Conservation (phyloP, 352 stramenopile species). For the Plasmopara muralis region DNA sequence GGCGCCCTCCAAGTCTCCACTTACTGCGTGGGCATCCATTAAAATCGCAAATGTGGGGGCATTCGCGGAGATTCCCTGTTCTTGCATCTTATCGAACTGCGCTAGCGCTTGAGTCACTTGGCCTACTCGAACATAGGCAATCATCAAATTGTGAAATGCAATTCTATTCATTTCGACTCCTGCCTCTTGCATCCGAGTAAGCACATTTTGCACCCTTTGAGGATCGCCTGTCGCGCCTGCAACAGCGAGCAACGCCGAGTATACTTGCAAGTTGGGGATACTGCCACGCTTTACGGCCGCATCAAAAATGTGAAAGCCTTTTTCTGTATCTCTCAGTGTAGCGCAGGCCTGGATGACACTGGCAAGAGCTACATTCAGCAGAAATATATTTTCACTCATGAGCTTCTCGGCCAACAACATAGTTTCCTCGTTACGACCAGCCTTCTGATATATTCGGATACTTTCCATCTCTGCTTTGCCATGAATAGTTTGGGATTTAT, state of each 20-base stretch:
- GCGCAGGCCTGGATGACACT: slow-evolving; percentile 59
- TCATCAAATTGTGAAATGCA: slow-evolving; percentile 70
- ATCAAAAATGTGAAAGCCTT: slow-evolving; percentile 59
- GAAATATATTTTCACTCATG: slow-evolving; percentile 56
- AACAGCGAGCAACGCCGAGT: slow-evolving; percentile 51
- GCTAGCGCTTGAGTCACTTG: slow-evolving; percentile 41
- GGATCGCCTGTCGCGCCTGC: slow-evolving; percentile 40
- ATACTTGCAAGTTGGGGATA: slow-evolving; percentile 63
- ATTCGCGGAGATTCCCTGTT: slow-evolving; percentile 38
- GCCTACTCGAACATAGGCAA: slow-evolving; percentile 49
- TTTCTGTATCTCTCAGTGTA: slow-evolving; percentile 35
- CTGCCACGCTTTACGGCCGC: slow-evolving; percentile 43
- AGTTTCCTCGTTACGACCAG: slow-evolving; percentile 42
- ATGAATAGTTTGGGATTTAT: slow-evolving; percentile 27
- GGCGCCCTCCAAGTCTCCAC: slow-evolving; percentile 48
- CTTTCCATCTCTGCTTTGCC: slow-evolving; percentile 45
- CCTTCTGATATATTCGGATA: slow-evolving; percentile 57
- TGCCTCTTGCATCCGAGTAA: slow-evolving; percentile 47
- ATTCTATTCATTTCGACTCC: slow-evolving; percentile 61
- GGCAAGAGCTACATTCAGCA: slow-evolving; percentile 51
- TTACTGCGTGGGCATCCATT: slow-evolving; percentile 62
- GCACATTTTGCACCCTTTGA: slow-evolving; percentile 37
- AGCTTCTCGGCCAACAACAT: slow-evolving; percentile 43
- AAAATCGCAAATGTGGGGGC: slow-evolving; percentile 69
- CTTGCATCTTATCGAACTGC: slow-evolving; percentile 54